Conservation (phyloP, 495 filamentous ascomycete genomes). For the Penicillium arizonense region DNA sequence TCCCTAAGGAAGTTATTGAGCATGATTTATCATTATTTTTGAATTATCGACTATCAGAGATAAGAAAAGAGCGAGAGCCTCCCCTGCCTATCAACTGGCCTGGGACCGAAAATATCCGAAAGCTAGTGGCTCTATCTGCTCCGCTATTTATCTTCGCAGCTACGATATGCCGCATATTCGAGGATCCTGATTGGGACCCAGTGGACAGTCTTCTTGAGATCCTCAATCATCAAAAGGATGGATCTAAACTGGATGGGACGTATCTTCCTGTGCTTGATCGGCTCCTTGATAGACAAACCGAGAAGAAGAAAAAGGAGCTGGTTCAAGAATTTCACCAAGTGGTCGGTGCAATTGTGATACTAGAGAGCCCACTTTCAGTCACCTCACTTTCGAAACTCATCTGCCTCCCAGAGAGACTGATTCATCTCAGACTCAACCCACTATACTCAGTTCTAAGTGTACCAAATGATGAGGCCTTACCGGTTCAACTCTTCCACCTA, state of each 20-base stretch:
- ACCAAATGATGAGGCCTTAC: conserved; percentile 15
- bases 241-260: conserved; percentile 14
- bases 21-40: conserved; percentile 25
- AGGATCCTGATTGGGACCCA: conserved; percentile 11
- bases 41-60: conserved; percentile 8
- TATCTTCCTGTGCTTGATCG: conserved; percentile 25
- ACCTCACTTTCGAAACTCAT: conserved; percentile 13
- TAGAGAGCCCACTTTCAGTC: conserved; percentile 14
- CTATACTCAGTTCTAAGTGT: conserved; percentile 21
- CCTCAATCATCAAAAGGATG: conserved; percentile 8
- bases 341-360: conserved; percentile 15
- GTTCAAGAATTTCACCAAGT: conserved; percentile 14
- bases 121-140: conserved; percentile 11
- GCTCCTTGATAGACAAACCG: conserved; percentile 6
- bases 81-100: conserved; percentile 33
- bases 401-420: background rate
- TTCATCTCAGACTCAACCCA: background rate
- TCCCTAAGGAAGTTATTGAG: conserved; percentile 7
- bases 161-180: conserved; percentile 29
- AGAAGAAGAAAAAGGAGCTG: background rate
- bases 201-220: conserved; percentile 12
- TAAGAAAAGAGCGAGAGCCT: background rate
- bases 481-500: conserved; percentile 10
- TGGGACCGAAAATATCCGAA: conserved; percentile 10
- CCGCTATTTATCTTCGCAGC: conserved; percentile 30